A percentile compares a stretch with the other conserved stretches of the same genome.
Evolutionary conservation across 352 stramenopile genomes (phyloP).

Genomic region (Poterioochromonas sp.): DNA sequence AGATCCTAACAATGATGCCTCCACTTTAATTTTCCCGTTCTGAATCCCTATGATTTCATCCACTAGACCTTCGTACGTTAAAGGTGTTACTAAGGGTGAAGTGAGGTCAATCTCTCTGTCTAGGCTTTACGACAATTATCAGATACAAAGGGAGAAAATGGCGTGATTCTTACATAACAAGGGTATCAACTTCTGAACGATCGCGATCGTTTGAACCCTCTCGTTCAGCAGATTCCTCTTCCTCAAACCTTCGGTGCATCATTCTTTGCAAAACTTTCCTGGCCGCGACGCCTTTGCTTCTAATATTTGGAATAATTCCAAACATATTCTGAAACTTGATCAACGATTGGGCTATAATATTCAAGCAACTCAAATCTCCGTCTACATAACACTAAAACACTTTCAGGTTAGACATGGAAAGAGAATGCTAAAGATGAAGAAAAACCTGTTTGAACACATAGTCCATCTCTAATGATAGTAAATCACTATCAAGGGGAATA

Average conservation of each 20-base stretch:
- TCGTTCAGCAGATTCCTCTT: slow-evolving; percentile 58
- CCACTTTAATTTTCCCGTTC: slow-evolving; percentile 54
- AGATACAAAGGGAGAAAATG: slow-evolving; percentile 26
- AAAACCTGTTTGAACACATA: slow-evolving; percentile 54
- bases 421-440: background rate
- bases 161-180: slow-evolving; percentile 36
- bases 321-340: slow-evolving; percentile 41
- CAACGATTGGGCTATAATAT: slow-evolving; percentile 33
- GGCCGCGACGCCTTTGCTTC: slow-evolving; percentile 77
- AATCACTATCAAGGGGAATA: slow-evolving; percentile 85
- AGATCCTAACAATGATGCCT: slow-evolving; percentile 49
- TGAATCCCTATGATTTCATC: slow-evolving; percentile 90
- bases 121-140: slow-evolving; percentile 9
- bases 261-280: slow-evolving; percentile 82
- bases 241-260: slow-evolving; percentile 73
- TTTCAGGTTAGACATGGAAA: background rate
- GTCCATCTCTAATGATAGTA: slow-evolving; percentile 87
- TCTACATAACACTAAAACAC: slow-evolving; percentile 37
- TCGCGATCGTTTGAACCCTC: background rate
- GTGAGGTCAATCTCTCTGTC: slow-evolving; percentile 76
- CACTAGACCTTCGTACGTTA: slow-evolving; percentile 92
- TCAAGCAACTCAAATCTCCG: slow-evolving; percentile 38
- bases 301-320: slow-evolving; percentile 80
- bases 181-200: background rate
- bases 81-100: slow-evolving; percentile 84